phyloP scores from a whole-genome alignment of 768 basidiomycete genomes.

The Artomyces pyxidatus region DNA sequence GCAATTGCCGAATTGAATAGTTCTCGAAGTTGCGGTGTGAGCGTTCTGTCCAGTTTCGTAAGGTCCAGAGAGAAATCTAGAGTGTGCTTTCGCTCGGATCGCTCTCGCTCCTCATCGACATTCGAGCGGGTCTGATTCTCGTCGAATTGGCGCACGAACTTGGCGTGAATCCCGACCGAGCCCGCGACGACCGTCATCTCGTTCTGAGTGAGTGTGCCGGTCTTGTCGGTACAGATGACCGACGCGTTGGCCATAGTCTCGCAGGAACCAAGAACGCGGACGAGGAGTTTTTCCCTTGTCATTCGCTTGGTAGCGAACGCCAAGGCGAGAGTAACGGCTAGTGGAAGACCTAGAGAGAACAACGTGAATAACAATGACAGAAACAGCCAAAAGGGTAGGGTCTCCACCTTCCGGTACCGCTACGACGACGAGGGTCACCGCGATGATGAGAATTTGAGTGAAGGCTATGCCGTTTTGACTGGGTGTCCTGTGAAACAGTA shows the following conservation, averaged over 20 bases:
- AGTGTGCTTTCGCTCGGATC: conserved; percentile 34
- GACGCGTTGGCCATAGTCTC: conserved; percentile 99
- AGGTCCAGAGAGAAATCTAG: conserved; percentile 87
- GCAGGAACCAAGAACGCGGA: conserved; percentile 92
- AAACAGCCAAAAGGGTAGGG: conserved; percentile 3
- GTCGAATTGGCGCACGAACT: conserved; percentile 77
- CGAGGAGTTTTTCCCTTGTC: conserved; percentile 90
- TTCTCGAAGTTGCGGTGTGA: conserved; percentile 50
- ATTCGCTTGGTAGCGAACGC: conserved; percentile 99
- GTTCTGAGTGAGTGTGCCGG: conserved; percentile 94
- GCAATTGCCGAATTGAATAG: conserved; percentile 83
- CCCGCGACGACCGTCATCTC: conserved; percentile 95
- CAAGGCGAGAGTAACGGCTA: conserved; percentile 93
- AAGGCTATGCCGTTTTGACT: conserved; percentile 85
- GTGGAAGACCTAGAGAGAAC: conserved; percentile 59
- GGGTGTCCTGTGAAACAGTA: conserved; percentile 38
- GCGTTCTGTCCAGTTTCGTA: conserved; percentile 51
- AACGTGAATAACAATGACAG: conserved; percentile 7
- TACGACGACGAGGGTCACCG: conserved; percentile 86
- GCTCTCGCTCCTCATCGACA: conserved; percentile 41
- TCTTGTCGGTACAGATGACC: conserved; percentile 94
- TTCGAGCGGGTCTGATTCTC: conserved; percentile 69
- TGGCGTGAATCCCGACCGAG: conserved; percentile 87
- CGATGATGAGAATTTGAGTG: conserved; percentile 88
- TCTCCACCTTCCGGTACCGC: conserved; percentile 73